Evolutionary conservation across 2,329 filamentous ascomycete species (phyloP), one percentile per base, ranked within the genome.

Genomic region (Fusarium proliferatum): DNA sequence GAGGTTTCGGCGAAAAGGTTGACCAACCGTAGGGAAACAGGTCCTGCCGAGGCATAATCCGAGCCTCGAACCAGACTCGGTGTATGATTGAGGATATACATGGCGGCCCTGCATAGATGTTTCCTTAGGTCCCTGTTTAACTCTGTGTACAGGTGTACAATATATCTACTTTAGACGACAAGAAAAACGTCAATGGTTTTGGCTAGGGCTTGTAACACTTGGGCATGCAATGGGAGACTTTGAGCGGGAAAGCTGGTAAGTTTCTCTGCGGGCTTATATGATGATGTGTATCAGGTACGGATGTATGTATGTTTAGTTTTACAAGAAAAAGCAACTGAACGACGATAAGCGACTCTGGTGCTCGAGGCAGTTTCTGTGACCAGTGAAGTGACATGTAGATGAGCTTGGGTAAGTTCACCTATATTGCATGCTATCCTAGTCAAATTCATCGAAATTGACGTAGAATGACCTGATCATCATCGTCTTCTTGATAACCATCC

Each of bases 81-180:
- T 82, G 79, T 82, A 80, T 81, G 81, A 82, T 81, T 82, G 80
- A 80, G 78, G 80, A 79, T 80, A 82, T 79, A 81, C 80, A 78
- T 80, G 80, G 80, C 79, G 82, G 81, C 81, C 82, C 83, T 83
- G 82, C 84, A 86, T 86, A 87, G 85, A 87, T 80, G 82, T 84
- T 85, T 84, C 81, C 80, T 84, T 83, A 80, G 78, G 81, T 83
- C 80, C 79, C 83, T 82, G 80, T 84, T 81, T 81, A 80, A 80
- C 80, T 79, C 77, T 81, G 81, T 87, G 84, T 86, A 86, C 84
- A 85, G 84, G 83, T 87, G 86, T 88, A 87, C 84, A 86, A 85
- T 87, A 87, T 79, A 71, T 83, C 81, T 79, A 81, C 84, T 83
- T 82, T 87, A 86, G 85, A 87, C 81, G 83, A 79, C 77, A 77